phyloP scores from a whole-genome alignment of 352 stramenopile species.

The Halophytophthora polymorphica region DNA sequence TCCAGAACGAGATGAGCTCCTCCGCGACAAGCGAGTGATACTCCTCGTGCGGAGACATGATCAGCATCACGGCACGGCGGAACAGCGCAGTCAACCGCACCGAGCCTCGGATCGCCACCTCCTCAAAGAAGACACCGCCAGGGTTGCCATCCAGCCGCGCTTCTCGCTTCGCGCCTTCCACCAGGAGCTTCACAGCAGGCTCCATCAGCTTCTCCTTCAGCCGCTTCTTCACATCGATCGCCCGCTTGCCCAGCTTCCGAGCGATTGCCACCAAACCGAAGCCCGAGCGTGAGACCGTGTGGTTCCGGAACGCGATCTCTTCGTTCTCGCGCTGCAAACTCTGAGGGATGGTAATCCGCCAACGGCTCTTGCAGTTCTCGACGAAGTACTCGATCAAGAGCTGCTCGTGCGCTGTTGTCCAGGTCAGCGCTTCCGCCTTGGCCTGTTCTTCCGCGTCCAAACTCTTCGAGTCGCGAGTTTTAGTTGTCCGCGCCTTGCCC shows the following conservation, averaged over 20 bases:
- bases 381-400: constrained; percentile 67
- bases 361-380: constrained; percentile 59
- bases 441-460: constrained; percentile 10
- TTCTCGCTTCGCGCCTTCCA: constrained; percentile 62
- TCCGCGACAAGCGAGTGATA: constrained; percentile 81
- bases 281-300: constrained; percentile 52
- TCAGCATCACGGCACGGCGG: constrained; percentile 77
- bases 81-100: constrained; percentile 70
- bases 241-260: constrained; percentile 56
- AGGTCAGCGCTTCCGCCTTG: constrained; percentile 28
- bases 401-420: constrained; percentile 55
- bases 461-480: background rate
- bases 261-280: constrained; percentile 65
- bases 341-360: constrained; percentile 57
- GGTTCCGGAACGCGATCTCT: constrained; percentile 57
- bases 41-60: constrained; percentile 61
- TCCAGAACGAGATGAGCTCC: constrained; percentile 82
- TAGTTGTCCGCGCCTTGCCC: constrained; percentile 10
- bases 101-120: constrained; percentile 51
- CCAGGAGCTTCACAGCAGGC: constrained; percentile 46
- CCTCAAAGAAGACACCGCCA: constrained; percentile 59
- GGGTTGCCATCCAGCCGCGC: constrained; percentile 39
- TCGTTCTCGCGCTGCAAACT: constrained; percentile 57
- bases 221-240: constrained; percentile 79
- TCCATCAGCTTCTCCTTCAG: constrained; percentile 69